Percentiles rank a stretch among this genome's conserved stretches.
These are phyloP conservation scores for Meredithiella fracta DNA, from an alignment of 2,329 filamentous ascomycete genomes.

Conservation along the genomic window DNA sequence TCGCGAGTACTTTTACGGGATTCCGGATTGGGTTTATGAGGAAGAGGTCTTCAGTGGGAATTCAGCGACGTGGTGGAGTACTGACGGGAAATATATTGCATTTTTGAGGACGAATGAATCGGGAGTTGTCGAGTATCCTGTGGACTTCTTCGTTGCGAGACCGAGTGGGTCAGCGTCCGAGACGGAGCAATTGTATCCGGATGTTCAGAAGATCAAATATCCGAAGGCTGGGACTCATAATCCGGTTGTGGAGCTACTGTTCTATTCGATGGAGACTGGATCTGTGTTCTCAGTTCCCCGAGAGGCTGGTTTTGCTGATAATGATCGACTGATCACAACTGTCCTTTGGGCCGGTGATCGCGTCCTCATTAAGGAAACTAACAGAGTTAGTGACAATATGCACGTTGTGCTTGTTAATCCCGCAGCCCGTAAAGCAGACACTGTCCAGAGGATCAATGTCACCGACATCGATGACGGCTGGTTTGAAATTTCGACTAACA, in stretches of 20 bases:
- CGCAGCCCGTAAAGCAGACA: constrained; percentile 51
- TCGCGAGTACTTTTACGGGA: constrained; percentile 77
- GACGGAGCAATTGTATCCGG: constrained; percentile 78
- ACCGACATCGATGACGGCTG: constrained; percentile 82
- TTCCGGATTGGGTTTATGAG: constrained; percentile 96
- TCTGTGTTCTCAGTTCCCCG: constrained; percentile 70
- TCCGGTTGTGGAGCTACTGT: constrained; percentile 70
- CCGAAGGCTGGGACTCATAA: constrained; percentile 92
- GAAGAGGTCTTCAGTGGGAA: constrained; percentile 49
- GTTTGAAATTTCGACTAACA: constrained; percentile 86
- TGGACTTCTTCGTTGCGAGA: constrained; percentile 82
- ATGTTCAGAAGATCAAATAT: constrained; percentile 86
- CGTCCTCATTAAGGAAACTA: constrained; percentile 79
- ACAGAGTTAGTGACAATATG: constrained; percentile 82
- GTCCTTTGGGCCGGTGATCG: constrained; percentile 79
- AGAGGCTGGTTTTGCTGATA: constrained; percentile 58
- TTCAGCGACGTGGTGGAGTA: constrained; percentile 88
- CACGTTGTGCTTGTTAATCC: constrained; percentile 79
- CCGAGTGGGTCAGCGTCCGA: constrained; percentile 58
- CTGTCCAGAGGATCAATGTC: constrained; percentile 65
- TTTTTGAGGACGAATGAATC: constrained; percentile 92
- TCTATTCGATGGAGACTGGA: constrained; percentile 66
- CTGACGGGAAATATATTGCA: constrained; percentile 73
- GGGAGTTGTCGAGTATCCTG: constrained; percentile 73
- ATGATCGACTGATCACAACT: constrained; percentile 81